These are phyloP conservation scores for Lasiosphaeria miniovina DNA, from an alignment of 495 filamentous ascomycete species.

Conservation along the genomic window DNA sequence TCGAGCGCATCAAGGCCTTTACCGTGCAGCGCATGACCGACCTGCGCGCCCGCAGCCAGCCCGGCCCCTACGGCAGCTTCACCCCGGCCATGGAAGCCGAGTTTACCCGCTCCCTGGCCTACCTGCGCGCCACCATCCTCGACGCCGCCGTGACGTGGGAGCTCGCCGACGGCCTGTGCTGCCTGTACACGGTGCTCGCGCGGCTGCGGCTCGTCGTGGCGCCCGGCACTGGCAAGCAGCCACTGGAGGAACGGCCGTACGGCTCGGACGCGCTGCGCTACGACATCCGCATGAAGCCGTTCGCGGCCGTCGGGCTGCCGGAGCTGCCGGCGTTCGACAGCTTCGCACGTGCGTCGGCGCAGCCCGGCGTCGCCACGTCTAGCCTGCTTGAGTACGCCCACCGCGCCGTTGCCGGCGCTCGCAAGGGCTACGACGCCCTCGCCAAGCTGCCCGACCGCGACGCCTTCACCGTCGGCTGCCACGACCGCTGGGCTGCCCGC, in stretches of 20 bases:
- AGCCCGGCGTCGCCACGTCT: slow-evolving; percentile 33
- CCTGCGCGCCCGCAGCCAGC: slow-evolving; percentile 15
- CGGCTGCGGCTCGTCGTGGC: slow-evolving; percentile 58
- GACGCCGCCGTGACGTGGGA: slow-evolving; percentile 67
- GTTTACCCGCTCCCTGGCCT: slow-evolving; percentile 55
- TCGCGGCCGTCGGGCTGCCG: slow-evolving; percentile 65
- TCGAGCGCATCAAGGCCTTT: slow-evolving; percentile 70
- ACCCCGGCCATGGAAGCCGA: slow-evolving; percentile 36
- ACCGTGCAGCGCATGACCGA: slow-evolving; percentile 35
- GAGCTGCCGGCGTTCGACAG: slow-evolving; percentile 65
- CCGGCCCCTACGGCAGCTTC: slow-evolving; percentile 15
- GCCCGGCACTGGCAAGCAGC: slow-evolving; percentile 26
- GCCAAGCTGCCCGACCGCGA: slow-evolving; percentile 45
- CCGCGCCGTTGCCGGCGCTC: slow-evolving; percentile 56
- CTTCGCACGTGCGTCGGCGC: slow-evolving; percentile 44
- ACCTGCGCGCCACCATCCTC: slow-evolving; percentile 58
- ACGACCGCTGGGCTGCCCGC: slow-evolving; percentile 57
- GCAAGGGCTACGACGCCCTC: slow-evolving; percentile 63
- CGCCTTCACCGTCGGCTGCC: slow-evolving; percentile 47
- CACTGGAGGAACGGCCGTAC: slow-evolving; percentile 55
- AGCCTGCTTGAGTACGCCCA: slow-evolving; percentile 59
- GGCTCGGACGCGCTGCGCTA: slow-evolving; percentile 69
- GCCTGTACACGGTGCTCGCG: slow-evolving; percentile 63
- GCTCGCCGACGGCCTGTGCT: slow-evolving; percentile 65
- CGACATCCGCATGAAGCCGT: slow-evolving; percentile 88